Percentiles rank a stretch among this genome's conserved stretches.
Evolutionary conservation across 345 rosid genomes (phyloP).

Genomic region (Rhizophora mangle): DNA sequence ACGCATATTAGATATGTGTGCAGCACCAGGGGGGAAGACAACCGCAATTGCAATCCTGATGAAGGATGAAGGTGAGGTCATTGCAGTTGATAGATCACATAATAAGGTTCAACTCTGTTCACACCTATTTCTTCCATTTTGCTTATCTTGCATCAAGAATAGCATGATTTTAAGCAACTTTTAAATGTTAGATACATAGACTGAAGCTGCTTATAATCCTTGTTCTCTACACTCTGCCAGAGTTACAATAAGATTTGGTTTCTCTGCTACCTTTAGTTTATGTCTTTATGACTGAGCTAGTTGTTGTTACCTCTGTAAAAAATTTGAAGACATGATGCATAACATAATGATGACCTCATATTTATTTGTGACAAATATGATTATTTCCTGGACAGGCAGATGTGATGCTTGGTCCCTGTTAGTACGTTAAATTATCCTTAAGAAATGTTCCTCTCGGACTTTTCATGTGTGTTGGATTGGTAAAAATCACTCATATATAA

Average conservation of each 20-base stretch:
- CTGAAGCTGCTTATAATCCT: background rate
- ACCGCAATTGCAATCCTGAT: constrained; percentile 87
- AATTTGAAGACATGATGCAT: background rate
- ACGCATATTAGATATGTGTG: constrained; percentile 93
- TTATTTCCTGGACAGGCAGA: no score
- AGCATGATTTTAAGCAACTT: no score
- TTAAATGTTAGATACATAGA: background rate
- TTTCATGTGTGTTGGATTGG: background rate
- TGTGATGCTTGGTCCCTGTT: background rate
- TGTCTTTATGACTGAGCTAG: background rate
- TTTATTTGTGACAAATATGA: no score
- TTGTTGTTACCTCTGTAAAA: background rate
- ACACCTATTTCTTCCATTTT: background rate
- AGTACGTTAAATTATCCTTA: background rate
- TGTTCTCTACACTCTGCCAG: background rate
- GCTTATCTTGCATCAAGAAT: background rate
- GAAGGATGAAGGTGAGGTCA: constrained; percentile 88
- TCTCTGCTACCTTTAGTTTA: background rate
- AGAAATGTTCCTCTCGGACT: background rate
- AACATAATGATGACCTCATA: no score
- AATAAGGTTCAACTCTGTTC: constrained; percentile 59
- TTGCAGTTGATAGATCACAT: constrained; percentile 94
- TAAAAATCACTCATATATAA: background rate
- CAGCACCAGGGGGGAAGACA: constrained; percentile 99
- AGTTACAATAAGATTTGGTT: background rate